Evolutionary conservation across 495 filamentous ascomycete species (phyloP), one percentile per base, ranked within the genome.

Genomic region (Xeromyces bisporus): DNA sequence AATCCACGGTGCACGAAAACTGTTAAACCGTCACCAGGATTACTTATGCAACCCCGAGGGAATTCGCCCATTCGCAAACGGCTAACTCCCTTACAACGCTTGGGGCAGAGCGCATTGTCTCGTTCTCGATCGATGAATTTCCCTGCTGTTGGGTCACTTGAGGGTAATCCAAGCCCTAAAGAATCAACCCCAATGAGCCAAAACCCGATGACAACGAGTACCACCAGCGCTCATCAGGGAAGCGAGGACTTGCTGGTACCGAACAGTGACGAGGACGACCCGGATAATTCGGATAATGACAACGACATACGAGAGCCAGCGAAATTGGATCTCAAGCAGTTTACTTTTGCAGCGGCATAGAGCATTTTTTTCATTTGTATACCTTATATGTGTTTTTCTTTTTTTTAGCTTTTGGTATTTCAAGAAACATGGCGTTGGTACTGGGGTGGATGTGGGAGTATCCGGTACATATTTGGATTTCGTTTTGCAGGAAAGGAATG

Each of bases 221-320:
- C 8, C 8, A 9, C 14, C 14, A n/a, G n/a, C n/a, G 5, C 12
- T 7, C 15, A 23, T 10, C 55, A 66, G 29, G 80, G 82, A 1
- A 87, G 81, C 43, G 82, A 91, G 46, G 82, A 91, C 41, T 50
- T 74, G 26, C 64, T 91, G 11, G 49, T 79, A 2, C 76, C 77
- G 0, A 66, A 77, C 31, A 81, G 77, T 38, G 75, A 81, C 23
- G 75, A 58, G 7, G 72, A 75, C 6, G 62, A 71, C 1, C 57
- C 62, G 21, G 47, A 45, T 17, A 35, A 33, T 1, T 40, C 36
- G 3, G 45, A 36, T 6, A 36, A 46, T 6, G 42, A 25, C 6
- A 13, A 42, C 25, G 42, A 33, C 7, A 41, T 11, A 26, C 25
- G 34, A 1, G 18, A 14, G 6, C 15, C 46, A 1, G 41, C 17